Evolutionary conservation across 306 rosid species (phyloP).

Genomic region (Myrica gale): DNA sequence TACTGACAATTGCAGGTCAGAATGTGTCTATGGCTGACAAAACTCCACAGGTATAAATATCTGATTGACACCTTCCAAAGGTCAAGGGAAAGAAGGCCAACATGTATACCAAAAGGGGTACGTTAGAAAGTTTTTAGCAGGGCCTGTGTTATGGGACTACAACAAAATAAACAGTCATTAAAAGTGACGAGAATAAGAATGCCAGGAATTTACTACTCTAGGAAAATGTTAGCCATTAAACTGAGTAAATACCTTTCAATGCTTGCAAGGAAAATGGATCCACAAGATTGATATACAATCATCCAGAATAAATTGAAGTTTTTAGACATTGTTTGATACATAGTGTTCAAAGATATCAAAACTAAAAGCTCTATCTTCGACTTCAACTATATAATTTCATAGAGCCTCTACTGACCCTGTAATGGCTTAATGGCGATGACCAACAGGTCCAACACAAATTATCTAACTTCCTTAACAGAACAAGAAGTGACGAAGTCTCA

Average conservation of each 20-base stretch:
- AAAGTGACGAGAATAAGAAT: not conserved
- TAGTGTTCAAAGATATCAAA: slow-evolving; percentile 3
- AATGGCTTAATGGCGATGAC: too few species aligned
- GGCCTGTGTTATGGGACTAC: too few species aligned
- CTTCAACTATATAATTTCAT: too few species aligned
- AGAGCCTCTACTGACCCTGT: too few species aligned
- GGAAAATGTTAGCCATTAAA: not conserved
- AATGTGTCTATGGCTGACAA: not conserved
- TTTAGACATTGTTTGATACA: not conserved
- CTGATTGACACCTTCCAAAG: not conserved
- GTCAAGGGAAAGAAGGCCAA: not conserved
- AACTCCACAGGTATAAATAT: not conserved
- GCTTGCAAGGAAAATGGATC: not conserved
- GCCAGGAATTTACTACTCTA: not conserved
- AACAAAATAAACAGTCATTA: too few species aligned
- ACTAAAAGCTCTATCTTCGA: not conserved
- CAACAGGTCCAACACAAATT: too few species aligned
- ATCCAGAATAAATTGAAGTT: not conserved
- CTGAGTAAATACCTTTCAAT: not conserved
- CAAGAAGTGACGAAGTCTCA: too few species aligned
- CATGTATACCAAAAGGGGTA: too few species aligned
- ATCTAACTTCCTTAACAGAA: too few species aligned
- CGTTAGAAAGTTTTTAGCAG: too few species aligned
- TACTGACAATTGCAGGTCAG: not conserved
- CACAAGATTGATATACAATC: not conserved